These are phyloP conservation scores for Penicillium bovifimosum DNA, from an alignment of 495 filamentous ascomycete genomes.

Conservation along the genomic window DNA sequence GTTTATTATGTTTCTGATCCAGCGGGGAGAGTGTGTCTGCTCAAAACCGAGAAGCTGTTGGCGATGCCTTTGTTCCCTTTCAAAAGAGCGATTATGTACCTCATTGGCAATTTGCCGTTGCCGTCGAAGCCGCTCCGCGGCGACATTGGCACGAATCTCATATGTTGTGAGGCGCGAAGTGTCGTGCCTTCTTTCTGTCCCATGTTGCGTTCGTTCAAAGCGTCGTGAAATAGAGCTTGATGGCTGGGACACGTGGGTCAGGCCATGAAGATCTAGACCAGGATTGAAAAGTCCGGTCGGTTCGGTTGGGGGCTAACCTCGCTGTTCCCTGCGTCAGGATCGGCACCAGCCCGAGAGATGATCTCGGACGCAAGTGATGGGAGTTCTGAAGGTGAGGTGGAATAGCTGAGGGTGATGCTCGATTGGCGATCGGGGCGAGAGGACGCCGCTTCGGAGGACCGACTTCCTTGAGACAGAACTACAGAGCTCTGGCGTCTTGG, in stretches of 20 bases:
- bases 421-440: constrained; percentile 32
- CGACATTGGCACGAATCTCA: constrained; percentile 37
- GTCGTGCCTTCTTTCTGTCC: constrained; percentile 28
- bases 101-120: constrained; percentile 39
- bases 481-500: constrained; percentile 44
- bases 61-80: constrained; percentile 30
- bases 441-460: constrained; percentile 15
- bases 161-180: constrained; percentile 25
- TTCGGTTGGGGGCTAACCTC: constrained; percentile 10
- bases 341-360: constrained; percentile 10
- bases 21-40: constrained; percentile 37
- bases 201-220: constrained; percentile 23
- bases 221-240: constrained; percentile 32
- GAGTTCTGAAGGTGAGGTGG: constrained; percentile 34
- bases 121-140: constrained; percentile 39
- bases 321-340: constrained; percentile 15
- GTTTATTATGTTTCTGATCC: constrained; percentile 40
- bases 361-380: constrained; percentile 22
- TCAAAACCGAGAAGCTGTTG: constrained; percentile 32
- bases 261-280: constrained; percentile 5
- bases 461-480: constrained; percentile 36
- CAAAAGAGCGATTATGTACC: constrained; percentile 29
- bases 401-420: constrained; percentile 34
- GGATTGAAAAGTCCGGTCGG: constrained; percentile 4
- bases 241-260: constrained; percentile 27